phyloP scores from a whole-genome alignment of 2,329 filamentous ascomycete species.

The Beauveria sp. region DNA sequence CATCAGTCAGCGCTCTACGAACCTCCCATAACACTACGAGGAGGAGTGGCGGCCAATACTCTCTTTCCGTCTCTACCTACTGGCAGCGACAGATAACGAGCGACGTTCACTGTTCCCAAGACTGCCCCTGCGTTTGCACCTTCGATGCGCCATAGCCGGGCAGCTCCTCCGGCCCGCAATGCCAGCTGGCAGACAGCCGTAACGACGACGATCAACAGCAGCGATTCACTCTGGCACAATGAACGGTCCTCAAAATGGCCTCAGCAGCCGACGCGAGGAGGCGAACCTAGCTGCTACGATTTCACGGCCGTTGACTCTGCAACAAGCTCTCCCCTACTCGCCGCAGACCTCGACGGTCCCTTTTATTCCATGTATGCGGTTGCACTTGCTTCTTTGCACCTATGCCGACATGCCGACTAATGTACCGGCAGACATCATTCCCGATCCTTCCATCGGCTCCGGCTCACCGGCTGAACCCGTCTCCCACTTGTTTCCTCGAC shows the following conservation, averaged over 20 bases:
- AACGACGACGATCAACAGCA: constrained; percentile 22
- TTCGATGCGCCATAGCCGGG: constrained; percentile 8
- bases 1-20: background rate
- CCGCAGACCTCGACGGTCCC: constrained; percentile 75
- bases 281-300: constrained; percentile 20
- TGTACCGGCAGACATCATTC: constrained; percentile 51
- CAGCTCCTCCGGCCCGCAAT: constrained; percentile 23
- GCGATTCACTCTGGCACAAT: constrained; percentile 23
- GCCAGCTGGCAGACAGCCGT: constrained; percentile 23
- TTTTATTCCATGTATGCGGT: constrained; percentile 60
- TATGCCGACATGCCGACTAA: background rate
- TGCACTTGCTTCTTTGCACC: background rate
- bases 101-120: background rate
- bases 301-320: constrained; percentile 51
- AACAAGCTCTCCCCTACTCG: constrained; percentile 74
- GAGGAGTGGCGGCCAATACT: background rate
- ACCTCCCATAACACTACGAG: background rate
- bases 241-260: constrained; percentile 28
- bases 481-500: constrained; percentile 41
- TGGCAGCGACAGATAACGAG: background rate
- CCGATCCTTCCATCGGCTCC: constrained; percentile 53
- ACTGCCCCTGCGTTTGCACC: constrained; percentile 11
- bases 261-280: constrained; percentile 18
- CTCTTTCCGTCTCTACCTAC: background rate
- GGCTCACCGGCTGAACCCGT: constrained; percentile 45